Base-by-base conservation (phyloP, 1,284 basidiomycete genomes). In the Cutaneotrichosporon sp. region DNA sequence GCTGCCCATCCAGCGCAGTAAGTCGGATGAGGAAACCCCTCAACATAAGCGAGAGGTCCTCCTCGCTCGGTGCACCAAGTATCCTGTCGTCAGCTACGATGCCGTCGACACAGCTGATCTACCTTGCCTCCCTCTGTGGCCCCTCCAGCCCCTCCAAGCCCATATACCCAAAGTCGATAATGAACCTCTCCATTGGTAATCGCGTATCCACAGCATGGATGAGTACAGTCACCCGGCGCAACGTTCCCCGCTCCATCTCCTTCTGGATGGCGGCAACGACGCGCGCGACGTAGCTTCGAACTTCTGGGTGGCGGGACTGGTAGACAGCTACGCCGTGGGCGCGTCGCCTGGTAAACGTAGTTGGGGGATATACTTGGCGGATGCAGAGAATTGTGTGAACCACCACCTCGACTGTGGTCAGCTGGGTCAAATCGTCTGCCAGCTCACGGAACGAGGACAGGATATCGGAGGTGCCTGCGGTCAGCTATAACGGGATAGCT, bases 361-460 rank as follows among this genome's bases (percentile, higher is more conserved):
- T 87, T 9, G 84, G 78, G 0, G 93, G 93, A 65, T 97, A 97
- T 43, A 97, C 81, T 57, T 86, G 84, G 22, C 93, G 85, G 22
- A 92, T 83, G 66, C 89, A 94, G 1, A 97, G 80, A 55, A 97
- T 88, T 1, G 86, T 87, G 69, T 97, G 92, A 54, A 96, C 84
- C 2, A 89, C 87, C 22, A 93, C 87, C 71, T 97, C 93, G 62
- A 97, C 90, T 93, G 38, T 6, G 16, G 39, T 39, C 20, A 50
- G 32, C 27, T 41, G 16, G 9, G 17, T 16, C 11, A 14, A 34
- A n/a, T 5, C 22, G 8, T 5, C 6, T 14, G 35, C 16, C 29
- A 42, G 32, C 20, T 31, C 46, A 72, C 70, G 58, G 51, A 71
- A 68, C 0, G 70, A 68, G 7, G 68, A 61, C n/a, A 72, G 46